These are phyloP conservation scores for Bathelium albidoporum DNA, from an alignment of 495 filamentous ascomycete genomes.

Conservation along the genomic window DNA sequence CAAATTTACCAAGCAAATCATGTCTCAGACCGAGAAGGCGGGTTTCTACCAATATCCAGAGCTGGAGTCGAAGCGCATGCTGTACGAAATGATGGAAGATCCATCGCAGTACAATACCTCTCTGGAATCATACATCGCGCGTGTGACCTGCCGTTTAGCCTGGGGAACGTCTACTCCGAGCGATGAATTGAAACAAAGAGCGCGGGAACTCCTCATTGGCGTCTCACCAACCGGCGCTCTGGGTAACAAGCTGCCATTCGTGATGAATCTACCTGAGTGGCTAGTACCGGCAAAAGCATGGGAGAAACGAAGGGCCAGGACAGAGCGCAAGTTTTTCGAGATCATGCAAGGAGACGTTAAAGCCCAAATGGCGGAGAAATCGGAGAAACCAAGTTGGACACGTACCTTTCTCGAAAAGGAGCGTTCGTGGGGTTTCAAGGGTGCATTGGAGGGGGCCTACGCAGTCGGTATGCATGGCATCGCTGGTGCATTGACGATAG, in stretches of 20 bases:
- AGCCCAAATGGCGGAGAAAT: conserved; percentile 21
- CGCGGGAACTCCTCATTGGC: conserved; percentile 45
- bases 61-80: conserved; percentile 44
- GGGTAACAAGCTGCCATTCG: conserved; percentile 35
- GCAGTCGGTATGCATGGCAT: conserved; percentile 33
- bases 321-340: conserved; percentile 28
- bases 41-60: conserved; percentile 43
- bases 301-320: conserved; percentile 25
- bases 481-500: conserved; percentile 33
- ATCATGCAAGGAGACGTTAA: conserved; percentile 27
- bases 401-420: conserved; percentile 23
- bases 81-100: conserved; percentile 35
- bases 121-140: conserved; percentile 50
- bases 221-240: conserved; percentile 47
- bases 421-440: conserved; percentile 23
- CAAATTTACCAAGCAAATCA: conserved; percentile 47
- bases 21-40: conserved; percentile 37
- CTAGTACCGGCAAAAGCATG: conserved; percentile 25
- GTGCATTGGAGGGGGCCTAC: conserved; percentile 32
- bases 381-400: conserved; percentile 27
- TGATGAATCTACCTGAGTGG: conserved; percentile 29
- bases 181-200: conserved; percentile 43
- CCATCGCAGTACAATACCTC: conserved; percentile 40
- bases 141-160: conserved; percentile 45
- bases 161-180: conserved; percentile 45